Conservation (phyloP, 345 rosid species). For the Capsella bursapastoris region DNA sequence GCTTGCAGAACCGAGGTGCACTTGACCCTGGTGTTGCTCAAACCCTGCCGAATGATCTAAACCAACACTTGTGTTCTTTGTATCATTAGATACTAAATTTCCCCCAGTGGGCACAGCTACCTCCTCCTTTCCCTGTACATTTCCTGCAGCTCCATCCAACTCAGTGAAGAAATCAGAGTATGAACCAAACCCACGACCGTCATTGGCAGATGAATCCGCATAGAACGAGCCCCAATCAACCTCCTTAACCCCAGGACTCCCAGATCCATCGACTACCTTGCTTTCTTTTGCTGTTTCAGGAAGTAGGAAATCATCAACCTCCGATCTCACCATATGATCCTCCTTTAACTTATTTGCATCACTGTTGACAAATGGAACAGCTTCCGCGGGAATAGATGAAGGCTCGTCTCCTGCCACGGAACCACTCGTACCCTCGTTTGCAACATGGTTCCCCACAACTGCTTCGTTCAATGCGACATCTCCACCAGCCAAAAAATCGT, state of each 20-base stretch:
- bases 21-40: slow-evolving; percentile 39
- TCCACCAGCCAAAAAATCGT: slow-evolving; percentile 41
- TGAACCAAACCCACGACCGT: slow-evolving; percentile 64
- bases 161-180: slow-evolving; percentile 78
- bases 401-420: slow-evolving; percentile 31
- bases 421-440: slow-evolving; percentile 32
- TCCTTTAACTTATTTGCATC: slow-evolving; percentile 34
- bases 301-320: slow-evolving; percentile 21
- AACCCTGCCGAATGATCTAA: slow-evolving; percentile 45
- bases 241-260: slow-evolving; percentile 65
- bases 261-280: slow-evolving; percentile 46
- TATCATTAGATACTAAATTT: slow-evolving; percentile 35
- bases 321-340: slow-evolving; percentile 42
- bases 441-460: slow-evolving; percentile 35
- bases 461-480: slow-evolving; percentile 40
- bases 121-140: slow-evolving; percentile 48
- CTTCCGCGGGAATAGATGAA: slow-evolving; percentile 35
- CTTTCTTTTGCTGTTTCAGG: slow-evolving; percentile 34
- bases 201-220: slow-evolving; percentile 60
- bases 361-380: slow-evolving; percentile 32
- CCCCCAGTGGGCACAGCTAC: slow-evolving; percentile 40
- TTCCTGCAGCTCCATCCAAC: slow-evolving; percentile 50
- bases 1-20: slow-evolving; percentile 42
- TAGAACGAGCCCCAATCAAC: slow-evolving; percentile 87
- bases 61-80: slow-evolving; percentile 35